Evolutionary conservation across 345 rosid genomes (phyloP).

Genomic region (Gossypium mustelinum): DNA sequence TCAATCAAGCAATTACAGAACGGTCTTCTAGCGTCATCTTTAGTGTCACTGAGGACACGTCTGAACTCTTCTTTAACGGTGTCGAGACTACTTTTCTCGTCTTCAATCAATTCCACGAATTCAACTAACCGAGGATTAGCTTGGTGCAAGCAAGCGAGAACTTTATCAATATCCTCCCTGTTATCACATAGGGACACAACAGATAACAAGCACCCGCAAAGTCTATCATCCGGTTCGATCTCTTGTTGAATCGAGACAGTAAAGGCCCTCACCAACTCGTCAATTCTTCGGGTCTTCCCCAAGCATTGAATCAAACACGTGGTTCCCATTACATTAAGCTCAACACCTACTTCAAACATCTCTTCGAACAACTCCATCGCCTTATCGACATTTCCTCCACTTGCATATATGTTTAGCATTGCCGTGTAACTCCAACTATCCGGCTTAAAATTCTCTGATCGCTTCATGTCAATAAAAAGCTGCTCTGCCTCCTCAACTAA

Average conservation of each 20-base stretch:
- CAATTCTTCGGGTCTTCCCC: conserved; percentile 63
- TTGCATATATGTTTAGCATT: conserved; percentile 78
- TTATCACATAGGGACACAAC: conserved; percentile 62
- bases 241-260: conserved; percentile 43
- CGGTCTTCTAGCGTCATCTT: conserved; percentile 74
- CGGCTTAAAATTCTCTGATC: conserved; percentile 42
- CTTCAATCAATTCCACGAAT: conserved; percentile 51
- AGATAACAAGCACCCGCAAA: conserved; percentile 81
- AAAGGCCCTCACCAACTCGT: conserved; percentile 66
- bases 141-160: conserved; percentile 54
- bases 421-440: conserved; percentile 90
- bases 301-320: conserved; percentile 83
- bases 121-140: conserved; percentile 66
- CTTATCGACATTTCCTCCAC: conserved; percentile 63
- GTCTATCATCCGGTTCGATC: conserved; percentile 72
- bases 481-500: conserved; percentile 78
- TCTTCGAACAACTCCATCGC: conserved; percentile 68
- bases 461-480: conserved; percentile 75
- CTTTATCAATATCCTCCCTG: conserved; percentile 50
- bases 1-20: conserved; percentile 88
- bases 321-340: conserved; percentile 82
- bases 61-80: conserved; percentile 57
- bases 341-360: conserved; percentile 49
- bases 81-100: conserved; percentile 41
- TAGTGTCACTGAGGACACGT: conserved; percentile 44